A percentile compares a stretch with the other conserved stretches of the same genome.
Conservation (phyloP, 257 asterid species). For the Dorcoceras hygrometricum region DNA sequence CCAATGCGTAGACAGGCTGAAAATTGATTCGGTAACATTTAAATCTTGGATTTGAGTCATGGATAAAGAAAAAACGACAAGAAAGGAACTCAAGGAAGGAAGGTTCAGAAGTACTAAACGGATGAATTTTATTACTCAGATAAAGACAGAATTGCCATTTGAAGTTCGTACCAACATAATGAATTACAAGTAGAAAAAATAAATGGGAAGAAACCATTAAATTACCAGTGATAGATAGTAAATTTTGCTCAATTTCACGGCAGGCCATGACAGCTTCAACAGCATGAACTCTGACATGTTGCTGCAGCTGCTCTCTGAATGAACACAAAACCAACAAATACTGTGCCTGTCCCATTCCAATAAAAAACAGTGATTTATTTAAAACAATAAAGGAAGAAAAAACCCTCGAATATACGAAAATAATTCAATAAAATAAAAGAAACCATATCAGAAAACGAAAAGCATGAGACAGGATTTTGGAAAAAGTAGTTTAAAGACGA, state of each 20-base stretch:
- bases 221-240: constrained; percentile 82
- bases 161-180: neutral
- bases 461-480: neutral
- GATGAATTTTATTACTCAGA: neutral
- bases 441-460: neutral
- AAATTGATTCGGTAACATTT: neutral
- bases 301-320: constrained; percentile 93
- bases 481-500: neutral
- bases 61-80: neutral
- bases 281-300: constrained; percentile 96
- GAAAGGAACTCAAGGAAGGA: neutral
- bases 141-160: neutral
- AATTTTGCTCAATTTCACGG: constrained; percentile 87
- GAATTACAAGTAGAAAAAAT: neutral
- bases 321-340: constrained; percentile 84
- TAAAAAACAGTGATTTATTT: neutral
- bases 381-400: neutral
- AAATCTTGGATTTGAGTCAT: neutral
- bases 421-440: neutral
- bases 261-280: constrained; percentile 99
- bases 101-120: neutral
- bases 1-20: neutral
- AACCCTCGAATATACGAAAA: neutral
- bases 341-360: constrained; percentile 55
- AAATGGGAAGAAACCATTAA: neutral